Conservation (phyloP, 78 protist genomes). For the Dictyostelium brefeldianum region DNA sequence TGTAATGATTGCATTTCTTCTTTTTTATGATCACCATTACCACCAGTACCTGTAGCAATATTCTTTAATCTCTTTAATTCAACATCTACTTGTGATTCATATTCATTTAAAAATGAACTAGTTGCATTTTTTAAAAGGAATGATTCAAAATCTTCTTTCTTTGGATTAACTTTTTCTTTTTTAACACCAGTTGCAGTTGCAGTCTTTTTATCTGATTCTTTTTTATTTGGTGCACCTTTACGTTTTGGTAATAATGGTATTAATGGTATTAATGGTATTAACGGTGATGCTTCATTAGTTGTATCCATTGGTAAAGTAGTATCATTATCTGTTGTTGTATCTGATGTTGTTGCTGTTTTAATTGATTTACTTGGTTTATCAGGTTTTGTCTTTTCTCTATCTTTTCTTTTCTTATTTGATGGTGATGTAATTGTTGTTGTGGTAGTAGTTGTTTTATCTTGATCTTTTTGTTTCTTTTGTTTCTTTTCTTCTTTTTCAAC, state of each 20-base stretch:
- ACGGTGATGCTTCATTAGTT: slow-evolving; percentile 9
- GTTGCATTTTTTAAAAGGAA: background rate
- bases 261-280: background rate
- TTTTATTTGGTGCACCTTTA: slow-evolving; percentile 41
- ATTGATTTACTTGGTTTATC: background rate
- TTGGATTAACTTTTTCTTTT: slow-evolving; percentile 13
- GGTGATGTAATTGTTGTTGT: background rate
- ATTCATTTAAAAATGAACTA: background rate
- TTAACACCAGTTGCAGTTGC: background rate
- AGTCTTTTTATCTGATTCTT: slow-evolving; percentile 17
- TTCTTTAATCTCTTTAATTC: background rate
- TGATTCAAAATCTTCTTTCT: slow-evolving; percentile 4
- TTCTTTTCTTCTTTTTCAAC: background rate
- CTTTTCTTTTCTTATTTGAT: background rate
- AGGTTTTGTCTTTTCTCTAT: background rate
- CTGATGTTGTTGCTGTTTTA: background rate
- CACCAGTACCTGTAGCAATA: too few relatives aligned
- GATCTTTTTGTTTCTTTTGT: background rate
- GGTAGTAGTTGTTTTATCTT: background rate
- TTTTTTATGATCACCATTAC: background rate
- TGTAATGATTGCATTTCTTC: background rate
- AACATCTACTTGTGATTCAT: background rate
- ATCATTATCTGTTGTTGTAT: background rate
- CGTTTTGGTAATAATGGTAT: background rate
- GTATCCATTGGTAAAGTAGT: background rate